Percentiles rank a stretch among this genome's conserved stretches.
Evolutionary conservation across 495 filamentous ascomycete species (phyloP).

Genomic region (Clohesyomyces aquaticus): DNA sequence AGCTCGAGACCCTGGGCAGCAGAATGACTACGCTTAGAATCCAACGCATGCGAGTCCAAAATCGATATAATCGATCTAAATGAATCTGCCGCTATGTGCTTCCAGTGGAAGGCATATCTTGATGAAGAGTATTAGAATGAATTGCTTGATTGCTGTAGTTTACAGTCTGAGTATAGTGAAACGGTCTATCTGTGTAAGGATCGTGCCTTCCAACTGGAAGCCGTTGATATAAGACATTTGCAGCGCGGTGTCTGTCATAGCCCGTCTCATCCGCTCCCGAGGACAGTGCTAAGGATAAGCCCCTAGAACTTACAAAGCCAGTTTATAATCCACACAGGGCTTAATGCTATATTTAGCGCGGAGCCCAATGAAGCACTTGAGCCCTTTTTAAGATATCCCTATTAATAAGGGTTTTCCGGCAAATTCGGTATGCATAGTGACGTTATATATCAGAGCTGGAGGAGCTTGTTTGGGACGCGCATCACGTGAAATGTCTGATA

Average conservation of each 20-base stretch:
- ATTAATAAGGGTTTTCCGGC: no score
- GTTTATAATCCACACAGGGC: no score
- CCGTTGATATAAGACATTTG: no score
- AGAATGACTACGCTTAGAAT: not conserved
- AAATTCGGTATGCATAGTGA: no score
- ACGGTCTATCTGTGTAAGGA: not conserved
- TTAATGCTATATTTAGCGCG: not conserved
- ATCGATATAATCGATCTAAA: not conserved
- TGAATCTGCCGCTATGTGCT: not conserved
- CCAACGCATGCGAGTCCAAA: not conserved
- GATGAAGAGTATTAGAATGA: not conserved
- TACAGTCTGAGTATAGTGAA: not conserved
- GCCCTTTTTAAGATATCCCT: no score
- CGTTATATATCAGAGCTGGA: no score
- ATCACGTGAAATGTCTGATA: not conserved
- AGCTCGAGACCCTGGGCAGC: no score
- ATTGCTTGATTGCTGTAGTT: not conserved
- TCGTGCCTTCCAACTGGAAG: no score
- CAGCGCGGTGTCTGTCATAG: no score
- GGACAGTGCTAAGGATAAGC: no score
- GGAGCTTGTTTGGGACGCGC: not conserved
- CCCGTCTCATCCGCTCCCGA: no score
- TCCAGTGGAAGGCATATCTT: conserved; percentile 1
- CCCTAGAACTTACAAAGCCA: no score
- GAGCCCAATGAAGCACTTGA: not conserved